Percentiles rank a stretch among this genome's conserved stretches.
These are phyloP conservation scores for Eustoma russellianum DNA, from an alignment of 257 asterid genomes.

Conservation along the genomic window DNA sequence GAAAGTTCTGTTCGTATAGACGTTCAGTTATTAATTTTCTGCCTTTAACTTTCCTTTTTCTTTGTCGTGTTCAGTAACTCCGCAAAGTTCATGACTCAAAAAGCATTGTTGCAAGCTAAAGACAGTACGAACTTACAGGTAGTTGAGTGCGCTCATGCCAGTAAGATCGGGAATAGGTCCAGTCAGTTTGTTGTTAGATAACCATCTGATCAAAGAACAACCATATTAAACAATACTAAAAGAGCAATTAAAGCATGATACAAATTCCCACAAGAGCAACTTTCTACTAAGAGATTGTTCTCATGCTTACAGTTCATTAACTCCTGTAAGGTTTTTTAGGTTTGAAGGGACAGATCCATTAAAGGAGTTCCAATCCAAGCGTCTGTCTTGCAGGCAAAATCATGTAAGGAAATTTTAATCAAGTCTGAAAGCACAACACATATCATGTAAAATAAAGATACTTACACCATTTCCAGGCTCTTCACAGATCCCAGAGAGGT, in stretches of 20 bases:
- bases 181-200: slow-evolving; percentile 56
- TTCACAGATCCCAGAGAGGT: slow-evolving; percentile 44
- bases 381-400: slow-evolving; percentile 30
- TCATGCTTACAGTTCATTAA: slow-evolving; percentile 59
- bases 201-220: slow-evolving; percentile 38
- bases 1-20: not conserved
- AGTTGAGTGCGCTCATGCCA: slow-evolving; percentile 38
- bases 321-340: slow-evolving; percentile 43
- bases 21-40: too few relatives aligned
- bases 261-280: too few relatives aligned
- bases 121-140: slow-evolving; percentile 41
- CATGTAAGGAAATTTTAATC: not conserved
- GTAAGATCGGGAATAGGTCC: slow-evolving; percentile 61
- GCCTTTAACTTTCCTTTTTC: too few relatives aligned
- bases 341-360: slow-evolving; percentile 47
- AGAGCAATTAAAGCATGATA: too few relatives aligned
- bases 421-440: slow-evolving; percentile 8
- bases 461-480: slow-evolving; percentile 71
- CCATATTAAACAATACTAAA: not conserved
- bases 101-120: not conserved
- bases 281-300: not conserved
- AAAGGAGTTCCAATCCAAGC: slow-evolving; percentile 63
- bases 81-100: too few relatives aligned
- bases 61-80: too few relatives aligned
- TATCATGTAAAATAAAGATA: slow-evolving; percentile 13